phyloP scores from a whole-genome alignment of 2,329 filamentous ascomycete species.

The Neodidymelliopsis sp. region DNA sequence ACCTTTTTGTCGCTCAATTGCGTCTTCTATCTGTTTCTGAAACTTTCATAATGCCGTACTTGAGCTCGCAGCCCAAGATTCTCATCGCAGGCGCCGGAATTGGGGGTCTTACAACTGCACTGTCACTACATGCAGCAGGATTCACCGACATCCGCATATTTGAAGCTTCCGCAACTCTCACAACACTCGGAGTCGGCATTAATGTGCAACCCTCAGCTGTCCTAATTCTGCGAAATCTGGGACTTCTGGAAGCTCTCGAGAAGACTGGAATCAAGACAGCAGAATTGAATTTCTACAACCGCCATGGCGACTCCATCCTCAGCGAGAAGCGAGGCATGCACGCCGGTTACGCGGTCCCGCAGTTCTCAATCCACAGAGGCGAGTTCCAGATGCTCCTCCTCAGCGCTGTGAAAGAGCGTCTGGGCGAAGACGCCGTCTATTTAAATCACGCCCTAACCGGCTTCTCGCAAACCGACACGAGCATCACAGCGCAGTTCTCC shows the following conservation, averaged over 20 bases:
- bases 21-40: neutral
- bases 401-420: constrained; percentile 51
- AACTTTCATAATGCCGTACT: constrained; percentile 26
- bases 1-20: neutral
- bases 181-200: constrained; percentile 56
- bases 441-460: constrained; percentile 50
- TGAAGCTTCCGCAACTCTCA: constrained; percentile 53
- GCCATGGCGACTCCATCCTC: constrained; percentile 54
- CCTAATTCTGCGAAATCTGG: constrained; percentile 54
- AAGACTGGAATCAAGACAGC: constrained; percentile 52
- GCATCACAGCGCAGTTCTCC: constrained; percentile 51
- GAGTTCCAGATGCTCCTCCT: constrained; percentile 57
- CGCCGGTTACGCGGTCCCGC: constrained; percentile 55
- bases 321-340: constrained; percentile 52
- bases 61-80: constrained; percentile 34
- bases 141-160: constrained; percentile 55
- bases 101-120: constrained; percentile 74
- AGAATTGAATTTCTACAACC: constrained; percentile 57
- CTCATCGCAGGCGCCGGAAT: constrained; percentile 64
- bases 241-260: constrained; percentile 51
- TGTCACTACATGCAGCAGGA: constrained; percentile 76
- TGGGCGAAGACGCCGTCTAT: constrained; percentile 51
- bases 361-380: constrained; percentile 56
- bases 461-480: constrained; percentile 47
- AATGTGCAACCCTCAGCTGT: constrained; percentile 58